Evolutionary conservation across 2,329 filamentous ascomycete species (phyloP), one percentile per base, ranked within the genome.

Genomic region (Aspergillus fumigatiaffinis): DNA sequence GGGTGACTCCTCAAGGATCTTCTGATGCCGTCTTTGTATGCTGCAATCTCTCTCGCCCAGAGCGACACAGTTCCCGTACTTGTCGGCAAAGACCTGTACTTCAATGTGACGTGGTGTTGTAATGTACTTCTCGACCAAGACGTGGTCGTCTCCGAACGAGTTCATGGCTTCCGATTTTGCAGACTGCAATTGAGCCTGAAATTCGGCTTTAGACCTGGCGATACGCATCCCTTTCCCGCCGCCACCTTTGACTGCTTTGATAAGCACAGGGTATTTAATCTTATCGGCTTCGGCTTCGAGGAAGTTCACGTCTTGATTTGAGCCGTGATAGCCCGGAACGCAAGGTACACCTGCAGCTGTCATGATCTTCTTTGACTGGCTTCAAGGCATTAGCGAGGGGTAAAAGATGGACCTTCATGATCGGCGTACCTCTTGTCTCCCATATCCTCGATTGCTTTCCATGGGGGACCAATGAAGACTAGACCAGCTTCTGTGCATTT

Each of bases 361-460:
- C 94, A 99, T 97, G 70, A 99, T 97, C 71, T 96, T 90, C 75
- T 99, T 99, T 53, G 90, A 94, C 58, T 89, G 83, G 55, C 83
- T 83, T 51, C 7, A 47, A 6, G 42, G 3, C 3, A 56, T 66
- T 42, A 69, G 58, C 32, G 50, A 42, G 26, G 2, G 42, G 0
- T 9, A 23, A 7, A 28, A 48, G 21, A 9, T 8, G 8, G 12
- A 46, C 20, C 6, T 20, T 8, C 4, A 6, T 21, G 25, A 29
- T n/a, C 8, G 2, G 51, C 68, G n/a, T 70, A 81, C 81, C 88
- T 92, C 79, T 97, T 96, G 77, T 96, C 91, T 51, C 92, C 92
- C 92, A 97, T 96, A 58, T 84, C 83, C 65, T 87, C 84, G 55
- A 88, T 87, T 2, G 92, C 91, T 57, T 88, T 80, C 74, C 78